Evolutionary conservation across 2,329 filamentous ascomycete genomes (phyloP), one percentile per base, ranked within the genome.

Genomic region (Fusarium denticulatum): DNA sequence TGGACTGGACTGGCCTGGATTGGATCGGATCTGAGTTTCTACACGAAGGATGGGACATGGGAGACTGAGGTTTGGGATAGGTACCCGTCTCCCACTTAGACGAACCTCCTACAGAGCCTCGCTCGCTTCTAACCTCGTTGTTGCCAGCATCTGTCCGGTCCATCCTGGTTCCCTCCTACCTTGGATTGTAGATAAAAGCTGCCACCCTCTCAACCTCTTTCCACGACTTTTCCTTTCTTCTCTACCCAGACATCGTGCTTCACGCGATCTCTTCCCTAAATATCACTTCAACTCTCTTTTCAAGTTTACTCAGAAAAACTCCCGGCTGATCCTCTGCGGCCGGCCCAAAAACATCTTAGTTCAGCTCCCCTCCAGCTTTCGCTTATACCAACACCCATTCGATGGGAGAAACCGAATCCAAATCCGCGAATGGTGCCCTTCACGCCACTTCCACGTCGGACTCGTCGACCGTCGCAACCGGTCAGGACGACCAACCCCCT

Each of bases 371-470:
- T 56, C 59, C 64, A 64, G 67, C 65, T 64, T 72, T 77, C 66
- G 56, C 74, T 72, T 72, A 72, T 47, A 70, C 71, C 77, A 76
- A 81, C 78, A 80, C 73, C 76, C 80, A 74, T 82, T 84, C 82
- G 82, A 84, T 84, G 82, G 81, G 82, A 83, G 81, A 81, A 81
- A 78, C 81, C 78, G 78, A 80, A 72, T 71, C 74, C 66, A 78
- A 76, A 65, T 76, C 80, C 80, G 80, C 81, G 81, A 83, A 83
- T 83, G 82, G 81, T 83, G 82, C 81, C 80, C 70, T 79, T 79
- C 79, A 83, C 80, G 77, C 81, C 81, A 81, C 75, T 78, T 77
- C 79, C 78, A 76, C 79, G 69, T 80, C 81, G 79, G 80, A 83
- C 78, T 81, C 81, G 74, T 79, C 80, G 81, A 77, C 79, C 76